phyloP scores from a whole-genome alignment of 2,329 filamentous ascomycete genomes.

The Lasiodiplodia sp. region DNA sequence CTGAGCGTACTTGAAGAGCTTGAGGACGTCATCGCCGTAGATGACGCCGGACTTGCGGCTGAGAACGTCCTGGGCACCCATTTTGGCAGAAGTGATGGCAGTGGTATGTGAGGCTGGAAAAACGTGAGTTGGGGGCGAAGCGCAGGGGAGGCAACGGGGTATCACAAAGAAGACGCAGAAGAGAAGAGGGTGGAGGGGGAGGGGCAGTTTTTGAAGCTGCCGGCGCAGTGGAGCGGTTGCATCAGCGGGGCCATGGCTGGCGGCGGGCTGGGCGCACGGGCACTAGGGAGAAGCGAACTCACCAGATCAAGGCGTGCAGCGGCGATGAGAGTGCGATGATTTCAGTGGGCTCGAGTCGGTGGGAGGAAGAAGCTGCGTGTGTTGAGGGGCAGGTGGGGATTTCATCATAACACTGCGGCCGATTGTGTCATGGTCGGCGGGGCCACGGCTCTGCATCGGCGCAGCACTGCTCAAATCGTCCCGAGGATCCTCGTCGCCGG shows the following conservation, averaged over 20 bases:
- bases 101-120: constrained; percentile 22
- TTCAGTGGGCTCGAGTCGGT: constrained; percentile 26
- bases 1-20: constrained; percentile 88
- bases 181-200: constrained; percentile 29
- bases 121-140: neutral
- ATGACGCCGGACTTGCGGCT: constrained; percentile 69
- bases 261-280: constrained; percentile 3
- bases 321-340: constrained; percentile 25
- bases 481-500: constrained; percentile 23
- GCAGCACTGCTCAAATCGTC: constrained; percentile 16
- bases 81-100: constrained; percentile 36
- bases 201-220: constrained; percentile 29
- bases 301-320: constrained; percentile 27
- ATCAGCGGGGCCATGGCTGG: constrained; percentile 23
- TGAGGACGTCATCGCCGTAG: constrained; percentile 69
- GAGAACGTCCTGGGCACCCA: constrained; percentile 62
- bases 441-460: constrained; percentile 29
- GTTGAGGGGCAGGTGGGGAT: constrained; percentile 28
- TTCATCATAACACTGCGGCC: constrained; percentile 27
- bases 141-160: constrained; percentile 7
- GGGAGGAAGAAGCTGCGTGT: constrained; percentile 26
- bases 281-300: constrained; percentile 21
- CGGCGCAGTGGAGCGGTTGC: constrained; percentile 25
- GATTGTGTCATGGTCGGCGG: constrained; percentile 29
- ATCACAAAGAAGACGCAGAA: constrained; percentile 27